phyloP scores from a whole-genome alignment of 2,329 filamentous ascomycete species.

The Nothophaeocryptopus gaeumannii region DNA sequence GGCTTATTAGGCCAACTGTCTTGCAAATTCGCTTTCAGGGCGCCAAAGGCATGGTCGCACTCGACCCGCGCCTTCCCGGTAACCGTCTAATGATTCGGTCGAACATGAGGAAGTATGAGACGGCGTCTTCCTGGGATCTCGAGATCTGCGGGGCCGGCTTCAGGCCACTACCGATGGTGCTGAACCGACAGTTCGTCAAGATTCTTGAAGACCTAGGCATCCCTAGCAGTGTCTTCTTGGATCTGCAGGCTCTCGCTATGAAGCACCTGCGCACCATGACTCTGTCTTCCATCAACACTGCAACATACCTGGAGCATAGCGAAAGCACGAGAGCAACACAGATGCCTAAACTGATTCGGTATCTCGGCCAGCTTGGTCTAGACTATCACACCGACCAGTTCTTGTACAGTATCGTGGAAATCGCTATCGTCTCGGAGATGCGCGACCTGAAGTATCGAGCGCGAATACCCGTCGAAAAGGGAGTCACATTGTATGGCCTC shows the following conservation, averaged over 20 bases:
- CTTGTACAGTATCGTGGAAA: conserved; percentile 67
- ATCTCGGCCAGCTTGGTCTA: conserved; percentile 57
- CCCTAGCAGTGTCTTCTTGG: conserved; percentile 56
- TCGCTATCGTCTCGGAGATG: conserved; percentile 67
- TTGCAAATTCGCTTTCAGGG: conserved; percentile 73
- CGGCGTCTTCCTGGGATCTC: conserved; percentile 53
- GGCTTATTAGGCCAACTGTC: conserved; percentile 55
- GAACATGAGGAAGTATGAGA: conserved; percentile 79
- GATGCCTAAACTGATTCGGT: conserved; percentile 60
- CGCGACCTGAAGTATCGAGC: conserved; percentile 75
- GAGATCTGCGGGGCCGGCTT: conserved; percentile 71
- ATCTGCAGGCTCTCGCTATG: conserved; percentile 63
- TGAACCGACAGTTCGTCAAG: conserved; percentile 81
- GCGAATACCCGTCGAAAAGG: conserved; percentile 67
- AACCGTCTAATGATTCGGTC: conserved; percentile 60
- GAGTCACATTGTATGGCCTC: conserved; percentile 75
- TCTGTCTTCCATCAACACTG: conserved; percentile 58
- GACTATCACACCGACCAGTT: conserved; percentile 68
- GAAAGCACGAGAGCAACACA: conserved; percentile 60
- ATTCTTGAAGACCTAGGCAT: conserved; percentile 77
- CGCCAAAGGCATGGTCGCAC: conserved; percentile 73
- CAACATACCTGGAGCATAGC: conserved; percentile 62
- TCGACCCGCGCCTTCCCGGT: conserved; percentile 62
- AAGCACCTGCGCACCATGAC: conserved; percentile 59
- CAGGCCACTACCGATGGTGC: conserved; percentile 63